phyloP scores from a whole-genome alignment of 2,329 filamentous ascomycete species.

The Epichloe festucae region DNA sequence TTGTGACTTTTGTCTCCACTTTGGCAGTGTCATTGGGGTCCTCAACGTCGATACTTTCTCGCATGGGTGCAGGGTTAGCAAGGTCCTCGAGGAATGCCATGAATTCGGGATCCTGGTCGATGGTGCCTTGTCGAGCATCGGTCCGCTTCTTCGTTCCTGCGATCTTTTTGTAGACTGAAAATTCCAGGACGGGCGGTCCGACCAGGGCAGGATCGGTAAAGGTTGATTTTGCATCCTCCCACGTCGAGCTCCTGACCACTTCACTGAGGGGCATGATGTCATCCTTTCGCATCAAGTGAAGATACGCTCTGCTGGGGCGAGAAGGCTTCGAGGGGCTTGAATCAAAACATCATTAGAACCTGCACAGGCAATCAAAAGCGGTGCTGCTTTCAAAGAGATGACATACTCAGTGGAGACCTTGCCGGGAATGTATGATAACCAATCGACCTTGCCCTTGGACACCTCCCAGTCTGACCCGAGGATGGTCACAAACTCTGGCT shows the following conservation, averaged over 20 bases:
- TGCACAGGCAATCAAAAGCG: slow-evolving; percentile 1
- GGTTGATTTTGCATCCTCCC: slow-evolving; percentile 73
- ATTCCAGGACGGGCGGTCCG: slow-evolving; percentile 68
- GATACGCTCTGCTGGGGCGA: slow-evolving; percentile 64
- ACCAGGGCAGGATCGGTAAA: slow-evolving; percentile 59
- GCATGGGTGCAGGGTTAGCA: slow-evolving; percentile 50
- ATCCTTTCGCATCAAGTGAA: slow-evolving; percentile 64
- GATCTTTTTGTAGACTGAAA: slow-evolving; percentile 71
- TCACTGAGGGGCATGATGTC: slow-evolving; percentile 57
- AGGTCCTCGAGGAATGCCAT: slow-evolving; percentile 83
- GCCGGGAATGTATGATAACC: slow-evolving; percentile 51
- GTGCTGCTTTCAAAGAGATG: background rate
- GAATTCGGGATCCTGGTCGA: slow-evolving; percentile 93
- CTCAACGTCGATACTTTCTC: slow-evolving; percentile 30
- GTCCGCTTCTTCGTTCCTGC: slow-evolving; percentile 61
- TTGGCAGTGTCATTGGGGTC: slow-evolving; percentile 29
- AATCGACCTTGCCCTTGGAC: slow-evolving; percentile 74
- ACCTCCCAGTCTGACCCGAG: slow-evolving; percentile 71
- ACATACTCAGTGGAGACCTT: slow-evolving; percentile 77
- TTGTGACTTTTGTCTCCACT: slow-evolving; percentile 51
- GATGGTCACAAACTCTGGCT: slow-evolving; percentile 58
- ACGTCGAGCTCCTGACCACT: slow-evolving; percentile 52
- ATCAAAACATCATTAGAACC: slow-evolving; percentile 3
- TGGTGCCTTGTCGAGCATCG: slow-evolving; percentile 82
- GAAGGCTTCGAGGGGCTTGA: slow-evolving; percentile 72